Percentiles rank a stretch among this genome's conserved stretches.
phyloP scores from a whole-genome alignment of 805 yeast genomes.

The Jamesozyma hellenica region DNA sequence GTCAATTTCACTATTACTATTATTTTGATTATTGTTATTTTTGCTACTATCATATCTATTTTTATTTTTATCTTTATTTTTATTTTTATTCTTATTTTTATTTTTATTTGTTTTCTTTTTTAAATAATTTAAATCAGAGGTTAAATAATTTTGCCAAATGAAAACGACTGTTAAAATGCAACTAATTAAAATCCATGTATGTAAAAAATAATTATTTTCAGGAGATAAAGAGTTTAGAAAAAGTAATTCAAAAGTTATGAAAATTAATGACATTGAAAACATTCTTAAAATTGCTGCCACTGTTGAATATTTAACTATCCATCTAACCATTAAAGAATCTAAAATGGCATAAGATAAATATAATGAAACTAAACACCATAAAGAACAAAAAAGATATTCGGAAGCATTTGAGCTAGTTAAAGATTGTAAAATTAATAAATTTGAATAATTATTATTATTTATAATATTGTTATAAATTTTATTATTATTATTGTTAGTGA shows the following conservation, averaged over 20 bases:
- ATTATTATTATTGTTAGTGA: not conserved
- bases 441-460: not conserved
- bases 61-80: conserved; percentile 5
- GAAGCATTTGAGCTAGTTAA: conserved; percentile 57
- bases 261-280: conserved; percentile 67
- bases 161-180: conserved; percentile 72
- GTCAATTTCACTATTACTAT: too few relatives aligned
- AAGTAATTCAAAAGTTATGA: conserved; percentile 60
- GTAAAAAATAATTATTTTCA: conserved; percentile 62
- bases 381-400: conserved; percentile 69
- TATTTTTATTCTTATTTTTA: not conserved
- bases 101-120: conserved; percentile 7
- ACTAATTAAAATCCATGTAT: conserved; percentile 86
- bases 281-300: conserved; percentile 83
- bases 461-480: too few relatives aligned
- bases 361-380: conserved; percentile 91
- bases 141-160: conserved; percentile 79
- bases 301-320: conserved; percentile 86
- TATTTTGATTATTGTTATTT: not conserved
- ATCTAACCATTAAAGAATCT: conserved; percentile 83
- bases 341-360: conserved; percentile 74
- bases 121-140: conserved; percentile 52
- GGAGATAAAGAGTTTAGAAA: conserved; percentile 60
- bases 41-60: conserved; percentile 5
- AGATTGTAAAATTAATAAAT: conserved; percentile 15